Evolutionary conservation across 2,329 filamentous ascomycete species (phyloP).

Genomic region (Colletotrichum ledebouriae): DNA sequence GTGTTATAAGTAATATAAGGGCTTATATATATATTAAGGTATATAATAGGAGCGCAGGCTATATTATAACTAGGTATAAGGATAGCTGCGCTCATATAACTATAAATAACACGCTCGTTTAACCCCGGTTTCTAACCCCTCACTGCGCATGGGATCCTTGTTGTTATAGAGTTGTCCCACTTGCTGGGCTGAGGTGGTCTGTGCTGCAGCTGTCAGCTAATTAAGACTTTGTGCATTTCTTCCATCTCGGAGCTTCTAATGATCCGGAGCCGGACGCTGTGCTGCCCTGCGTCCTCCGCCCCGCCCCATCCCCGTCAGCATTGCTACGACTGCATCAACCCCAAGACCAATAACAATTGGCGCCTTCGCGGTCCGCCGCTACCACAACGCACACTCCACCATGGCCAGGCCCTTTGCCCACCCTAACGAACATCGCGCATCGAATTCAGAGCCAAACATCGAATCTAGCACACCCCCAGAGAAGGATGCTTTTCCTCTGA

Average conservation of each 20-base stretch:
- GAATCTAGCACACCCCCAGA: not conserved
- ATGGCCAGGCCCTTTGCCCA: constrained; percentile 3
- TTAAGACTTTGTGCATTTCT: not conserved
- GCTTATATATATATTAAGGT: no score
- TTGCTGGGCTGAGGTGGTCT: not conserved
- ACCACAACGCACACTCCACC: not conserved
- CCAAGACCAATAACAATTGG: not conserved
- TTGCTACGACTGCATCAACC: no score
- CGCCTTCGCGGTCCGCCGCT: not conserved
- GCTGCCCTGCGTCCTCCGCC: not conserved
- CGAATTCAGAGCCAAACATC: not conserved
- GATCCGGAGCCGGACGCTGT: not conserved
- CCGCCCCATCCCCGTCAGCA: not conserved
- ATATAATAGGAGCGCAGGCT: no score
- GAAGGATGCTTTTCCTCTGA: not conserved
- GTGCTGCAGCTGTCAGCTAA: not conserved
- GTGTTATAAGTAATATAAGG: no score
- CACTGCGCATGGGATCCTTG: no score
- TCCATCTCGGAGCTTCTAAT: not conserved
- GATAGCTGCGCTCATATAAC: no score
- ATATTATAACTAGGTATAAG: no score
- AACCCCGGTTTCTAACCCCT: no score
- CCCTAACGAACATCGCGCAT: not conserved
- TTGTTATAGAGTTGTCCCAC: not conserved
- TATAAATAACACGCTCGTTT: no score